Base-by-base conservation (phyloP, 2,329 filamentous ascomycete species). In the Bipolaris victoriae region DNA sequence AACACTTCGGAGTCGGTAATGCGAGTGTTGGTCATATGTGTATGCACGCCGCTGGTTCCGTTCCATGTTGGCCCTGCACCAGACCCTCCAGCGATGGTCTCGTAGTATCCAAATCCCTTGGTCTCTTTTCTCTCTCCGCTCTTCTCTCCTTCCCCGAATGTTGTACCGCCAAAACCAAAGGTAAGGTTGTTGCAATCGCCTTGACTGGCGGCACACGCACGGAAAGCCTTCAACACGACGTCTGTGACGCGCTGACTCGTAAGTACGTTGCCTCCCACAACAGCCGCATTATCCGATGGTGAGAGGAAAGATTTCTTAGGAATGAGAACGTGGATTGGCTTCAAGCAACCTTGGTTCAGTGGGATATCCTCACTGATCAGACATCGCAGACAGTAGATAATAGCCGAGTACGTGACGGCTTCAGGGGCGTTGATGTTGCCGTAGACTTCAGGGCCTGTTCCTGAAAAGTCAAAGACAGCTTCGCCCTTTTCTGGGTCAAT, bases 171-270 rank as follows among this genome's bases (percentile, higher is more conserved):
- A 67, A 91, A 91, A 60, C 90, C 91, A 69, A 95, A 95, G 0
- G 91, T 94, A 5, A 95, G 82, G 73, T 94, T 94, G 77, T 95
- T 95, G 75, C 88, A 90, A 76, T 90, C 89, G 47, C 91, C 91
- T 70, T 95, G 91, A 18, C 82, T 86, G 35, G 91, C 91, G 5
- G 90, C 90, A 65, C 89, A 92, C 7, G 91, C 91, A 57, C 84
- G 81, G 81, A 95, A 95, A 1, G 90, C 90, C 65, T 88, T 89
- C 59, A 96, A 83, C 4, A 96, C 89, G 29, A 94, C 90, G 69
- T 96, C 91, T 2, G 90, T 94, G 20, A 96, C 87, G 47, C 91
- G 86, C 73, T 95, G 91, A 20, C 67, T 71, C 0, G 91, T 95
- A 7, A 94, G 82, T 0, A 93, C 90, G 70, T 94, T 95, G 53